These are phyloP conservation scores for Beta lomatogona DNA, from an alignment of 179 eudicot genomes.

Conservation along the genomic window DNA sequence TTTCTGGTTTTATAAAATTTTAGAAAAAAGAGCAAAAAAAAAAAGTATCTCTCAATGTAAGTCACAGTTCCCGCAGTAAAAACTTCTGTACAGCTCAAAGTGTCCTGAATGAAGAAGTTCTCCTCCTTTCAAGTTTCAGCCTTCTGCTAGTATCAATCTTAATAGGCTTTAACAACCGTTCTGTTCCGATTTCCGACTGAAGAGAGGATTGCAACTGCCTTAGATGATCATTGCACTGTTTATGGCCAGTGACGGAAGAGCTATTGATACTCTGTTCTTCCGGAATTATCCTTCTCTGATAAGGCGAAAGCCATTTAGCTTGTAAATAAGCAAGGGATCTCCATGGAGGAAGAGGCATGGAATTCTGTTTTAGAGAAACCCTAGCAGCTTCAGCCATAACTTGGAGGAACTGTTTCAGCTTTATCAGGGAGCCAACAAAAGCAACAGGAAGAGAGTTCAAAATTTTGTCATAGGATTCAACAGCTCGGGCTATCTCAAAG, in stretches of 20 bases:
- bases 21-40: neutral
- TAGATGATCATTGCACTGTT: constrained; percentile 63
- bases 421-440: constrained; percentile 66
- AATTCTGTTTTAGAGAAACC: constrained; percentile 83
- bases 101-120: constrained; percentile 40
- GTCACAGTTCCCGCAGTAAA: constrained; percentile 42
- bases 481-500: constrained; percentile 92
- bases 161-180: constrained; percentile 49
- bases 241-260: constrained; percentile 36
- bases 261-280: constrained; percentile 28
- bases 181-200: constrained; percentile 50
- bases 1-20: constrained; percentile 4
- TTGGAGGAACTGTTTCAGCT: constrained; percentile 68
- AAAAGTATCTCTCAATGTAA: constrained; percentile 30
- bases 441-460: constrained; percentile 72
- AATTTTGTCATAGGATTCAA: constrained; percentile 69
- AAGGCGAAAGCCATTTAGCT: constrained; percentile 86
- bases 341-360: constrained; percentile 97
- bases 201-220: constrained; percentile 60
- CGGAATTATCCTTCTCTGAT: constrained; percentile 45
- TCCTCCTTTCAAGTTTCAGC: constrained; percentile 51
- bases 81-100: constrained; percentile 41
- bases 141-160: constrained; percentile 46
- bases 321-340: constrained; percentile 80
- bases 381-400: constrained; percentile 85